Percentiles rank a stretch among this genome's conserved stretches.
Conservation (phyloP, 2,329 filamentous ascomycete genomes). For the Cladosporium sp. region DNA sequence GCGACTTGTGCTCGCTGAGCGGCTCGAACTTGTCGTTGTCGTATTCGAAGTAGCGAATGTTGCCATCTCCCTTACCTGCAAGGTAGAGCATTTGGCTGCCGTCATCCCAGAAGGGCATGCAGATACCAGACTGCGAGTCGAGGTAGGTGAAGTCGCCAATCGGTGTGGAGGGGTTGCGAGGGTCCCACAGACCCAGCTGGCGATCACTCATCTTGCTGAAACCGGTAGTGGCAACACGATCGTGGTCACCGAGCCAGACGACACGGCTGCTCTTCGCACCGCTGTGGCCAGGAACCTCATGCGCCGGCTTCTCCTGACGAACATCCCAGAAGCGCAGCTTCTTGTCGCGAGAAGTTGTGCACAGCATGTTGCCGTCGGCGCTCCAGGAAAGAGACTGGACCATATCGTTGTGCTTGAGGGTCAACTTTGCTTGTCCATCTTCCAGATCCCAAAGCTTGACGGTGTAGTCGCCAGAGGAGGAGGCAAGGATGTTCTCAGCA, state of each 20-base stretch:
- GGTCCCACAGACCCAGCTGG: slow-evolving; percentile 93
- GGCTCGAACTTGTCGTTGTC: slow-evolving; percentile 99
- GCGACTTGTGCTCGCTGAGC: slow-evolving; percentile 95
- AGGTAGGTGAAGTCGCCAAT: slow-evolving; percentile 81
- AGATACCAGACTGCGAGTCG: slow-evolving; percentile 95
- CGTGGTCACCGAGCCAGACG: slow-evolving; percentile 96
- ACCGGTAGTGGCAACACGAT: slow-evolving; percentile 91
- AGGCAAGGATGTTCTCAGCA: slow-evolving; percentile 92
- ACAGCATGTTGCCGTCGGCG: slow-evolving; percentile 79
- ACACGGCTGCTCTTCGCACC: slow-evolving; percentile 97
- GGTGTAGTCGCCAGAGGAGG: slow-evolving; percentile 89
- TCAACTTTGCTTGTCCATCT: slow-evolving; percentile 71
- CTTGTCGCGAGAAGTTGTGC: slow-evolving; percentile 96
- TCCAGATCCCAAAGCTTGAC: slow-evolving; percentile 95
- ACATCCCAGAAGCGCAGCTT: slow-evolving; percentile 98
- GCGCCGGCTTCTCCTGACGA: slow-evolving; percentile 82
- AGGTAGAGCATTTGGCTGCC: slow-evolving; percentile 93
- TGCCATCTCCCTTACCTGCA: slow-evolving; percentile 96
- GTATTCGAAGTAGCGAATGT: slow-evolving; percentile 98
- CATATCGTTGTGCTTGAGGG: slow-evolving; percentile 84
- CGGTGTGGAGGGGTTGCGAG: slow-evolving; percentile 74
- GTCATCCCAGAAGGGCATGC: slow-evolving; percentile 99
- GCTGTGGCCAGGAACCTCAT: slow-evolving; percentile 80
- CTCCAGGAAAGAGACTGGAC: slow-evolving; percentile 97
- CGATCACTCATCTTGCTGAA: slow-evolving; percentile 99